Evolutionary conservation across 495 filamentous ascomycete species (phyloP), one percentile per base, ranked within the genome.

Genomic region (Trypethelium eluteriae): DNA sequence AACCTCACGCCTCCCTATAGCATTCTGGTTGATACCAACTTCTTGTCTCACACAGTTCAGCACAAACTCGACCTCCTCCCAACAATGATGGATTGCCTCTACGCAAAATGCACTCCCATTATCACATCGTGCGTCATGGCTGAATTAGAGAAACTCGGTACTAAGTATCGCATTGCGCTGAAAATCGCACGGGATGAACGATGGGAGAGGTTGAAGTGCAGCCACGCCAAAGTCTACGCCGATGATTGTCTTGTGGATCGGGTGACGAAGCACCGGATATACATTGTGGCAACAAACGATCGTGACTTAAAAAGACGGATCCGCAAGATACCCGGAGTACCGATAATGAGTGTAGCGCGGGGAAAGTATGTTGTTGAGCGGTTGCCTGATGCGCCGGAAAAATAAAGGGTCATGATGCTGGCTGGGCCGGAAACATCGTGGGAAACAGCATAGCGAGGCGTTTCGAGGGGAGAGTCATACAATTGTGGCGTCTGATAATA

Each of bases 211-310:
- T 73, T 96, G 41, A 82, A 85, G 69, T 98, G 93, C 74, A 88
- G 91, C 71, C 93, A 97, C 77, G 88, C 89, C 76, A 93, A 93
- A 11, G 87, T 87, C 2, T 96, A 96, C 81, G 92, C 92, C n/a
- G 92, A 96, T 81, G 92, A 97, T 69, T 97, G 92, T 72, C 83
- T 98, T 9, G 93, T 97, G 14, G 93, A 97, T 74, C 81, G 93
- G 35, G 86, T 95, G 34, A 84, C 84, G 71, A 89, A 87, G 76
- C 86, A 89, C 70, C 85, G 88, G 71, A 87, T 95, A 44, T 96
- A 96, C 76, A 88, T 96, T 69, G 90, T 93, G 25, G 93, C 84
- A 47, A 95, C 93, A 6, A 97, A 97, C 77, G 93, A 97, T 84
- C 77, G 85, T 47, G 88, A 89, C 71, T 72, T 87, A 38, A 95